Base-by-base conservation (phyloP, 345 rosid genomes). In the Euphorbia peplus region DNA sequence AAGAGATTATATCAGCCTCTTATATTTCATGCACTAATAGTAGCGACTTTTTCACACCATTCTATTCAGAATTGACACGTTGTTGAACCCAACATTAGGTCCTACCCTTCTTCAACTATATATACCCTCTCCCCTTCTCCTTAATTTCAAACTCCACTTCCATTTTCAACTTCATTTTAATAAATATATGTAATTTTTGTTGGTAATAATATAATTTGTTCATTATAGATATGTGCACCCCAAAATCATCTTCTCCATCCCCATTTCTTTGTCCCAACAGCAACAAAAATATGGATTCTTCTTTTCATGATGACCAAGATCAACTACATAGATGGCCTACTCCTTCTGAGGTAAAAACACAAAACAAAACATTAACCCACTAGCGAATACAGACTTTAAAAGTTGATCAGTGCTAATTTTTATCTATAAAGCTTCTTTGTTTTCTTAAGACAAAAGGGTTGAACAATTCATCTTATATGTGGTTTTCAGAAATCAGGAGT, bases 291-390 rank as follows among this genome's bases (percentile, higher is more conserved):
- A 50, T 66, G 80, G 84, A 75, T 71, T 57, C 70, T 21, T 80
- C 35, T 66, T 14, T 69, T 24, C 72, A 76, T 71, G 77, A 76
- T 59, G 80, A 68, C 29, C 75, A 80, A 29, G 81, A 77, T 24
- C 30, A 54, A 56, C 73, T 89, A 39, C 77, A 67, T 24, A 83
- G 88, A 83, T 87, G 91, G 96, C 99, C 98, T 67, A 87, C 92
- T 69, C 85, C 84, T 69, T 80, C 84, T 18, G 88, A 95, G 96
- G 99, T 95, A 78, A 60, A 22, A n/a, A 29, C 13, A 47, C 37
- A 25, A 35, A 22, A n/a, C 29, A 16, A 60, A 46, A 21, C 22
- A 52, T 28, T 19, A 11, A 26, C 37, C n/a, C n/a, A n/a, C n/a
- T n/a, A n/a, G n/a, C n/a, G n/a, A n/a, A n/a, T n/a, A n/a, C n/a